phyloP scores from a whole-genome alignment of 1,139 yeast species.

The Suhomyces guaymorum region DNA sequence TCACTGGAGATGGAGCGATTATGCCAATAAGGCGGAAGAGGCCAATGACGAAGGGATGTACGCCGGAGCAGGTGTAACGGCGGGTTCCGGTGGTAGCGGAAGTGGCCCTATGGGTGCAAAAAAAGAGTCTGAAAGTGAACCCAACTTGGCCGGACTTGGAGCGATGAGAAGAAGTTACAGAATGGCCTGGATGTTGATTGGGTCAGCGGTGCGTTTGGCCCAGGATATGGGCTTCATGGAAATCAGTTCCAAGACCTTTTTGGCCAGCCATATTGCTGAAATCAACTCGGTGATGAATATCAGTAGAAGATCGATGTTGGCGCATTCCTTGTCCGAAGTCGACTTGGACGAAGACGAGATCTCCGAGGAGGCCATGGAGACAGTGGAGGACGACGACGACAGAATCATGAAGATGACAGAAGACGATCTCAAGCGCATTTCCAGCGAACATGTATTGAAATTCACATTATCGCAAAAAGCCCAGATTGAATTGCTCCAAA shows the following conservation, averaged over 20 bases:
- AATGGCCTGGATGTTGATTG: slow-evolving; percentile 93
- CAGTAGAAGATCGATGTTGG: slow-evolving; percentile 66
- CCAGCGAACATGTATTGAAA: slow-evolving; percentile 28
- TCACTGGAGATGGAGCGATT: slow-evolving; percentile 86
- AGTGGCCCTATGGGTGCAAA: slow-evolving; percentile 19
- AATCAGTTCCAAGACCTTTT: slow-evolving; percentile 67
- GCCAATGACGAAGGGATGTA: slow-evolving; percentile 17
- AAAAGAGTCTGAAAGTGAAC: slow-evolving; percentile 30
- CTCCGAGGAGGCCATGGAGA: slow-evolving; percentile 34
- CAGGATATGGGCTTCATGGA: slow-evolving; percentile 85
- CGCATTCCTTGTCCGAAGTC: slow-evolving; percentile 64
- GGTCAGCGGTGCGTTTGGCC: slow-evolving; percentile 81
- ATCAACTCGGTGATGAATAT: slow-evolving; percentile 72
- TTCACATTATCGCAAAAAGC: slow-evolving; percentile 74
- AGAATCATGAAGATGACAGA: slow-evolving; percentile 37
- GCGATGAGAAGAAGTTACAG: slow-evolving; percentile 86
- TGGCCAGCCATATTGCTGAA: slow-evolving; percentile 85
- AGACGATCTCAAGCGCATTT: slow-evolving; percentile 35
- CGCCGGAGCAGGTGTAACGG: slow-evolving; percentile 7
- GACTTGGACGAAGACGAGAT: slow-evolving; percentile 50
- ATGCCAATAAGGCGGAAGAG: slow-evolving; percentile 65
- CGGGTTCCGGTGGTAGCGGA: slow-evolving; percentile 16
- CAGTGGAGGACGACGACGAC: slow-evolving; percentile 24
- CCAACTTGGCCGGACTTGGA: slow-evolving; percentile 69
- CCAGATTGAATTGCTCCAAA: slow-evolving; percentile 73